Evolutionary conservation across 2,329 filamentous ascomycete genomes (phyloP).

Genomic region (Zymoseptoria brevis): DNA sequence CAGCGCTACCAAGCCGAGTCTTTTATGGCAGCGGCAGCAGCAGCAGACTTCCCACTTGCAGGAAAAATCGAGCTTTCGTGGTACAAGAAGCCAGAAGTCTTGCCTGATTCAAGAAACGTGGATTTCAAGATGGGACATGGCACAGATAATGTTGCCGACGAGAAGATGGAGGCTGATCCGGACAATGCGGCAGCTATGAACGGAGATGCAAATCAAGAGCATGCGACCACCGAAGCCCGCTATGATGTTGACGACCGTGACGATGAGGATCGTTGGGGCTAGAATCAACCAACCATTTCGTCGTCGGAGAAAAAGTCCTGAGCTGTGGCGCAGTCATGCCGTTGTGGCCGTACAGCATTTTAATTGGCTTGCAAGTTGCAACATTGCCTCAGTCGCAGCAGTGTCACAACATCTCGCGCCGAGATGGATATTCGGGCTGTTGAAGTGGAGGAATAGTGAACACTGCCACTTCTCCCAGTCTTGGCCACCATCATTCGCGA

Average conservation of each 20-base stretch:
- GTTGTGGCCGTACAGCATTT: background rate
- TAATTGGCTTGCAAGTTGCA: background rate
- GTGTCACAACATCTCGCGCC: background rate
- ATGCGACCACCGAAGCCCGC: background rate
- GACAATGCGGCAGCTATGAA: background rate
- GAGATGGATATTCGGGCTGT: background rate
- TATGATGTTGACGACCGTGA: background rate
- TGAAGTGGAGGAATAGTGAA: background rate
- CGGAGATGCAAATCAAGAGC: background rate
- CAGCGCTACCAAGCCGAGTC: slow-evolving; percentile 57
- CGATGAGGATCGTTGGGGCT: background rate
- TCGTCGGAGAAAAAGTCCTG: background rate
- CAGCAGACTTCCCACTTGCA: slow-evolving; percentile 49
- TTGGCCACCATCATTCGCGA: background rate
- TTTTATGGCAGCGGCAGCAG: slow-evolving; percentile 24
- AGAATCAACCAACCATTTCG: background rate
- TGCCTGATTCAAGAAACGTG: background rate
- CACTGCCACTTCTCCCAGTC: background rate
- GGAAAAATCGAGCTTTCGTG: slow-evolving; percentile 60
- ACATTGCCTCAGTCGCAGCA: background rate
- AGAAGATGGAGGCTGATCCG: background rate
- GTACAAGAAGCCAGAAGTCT: slow-evolving; percentile 28
- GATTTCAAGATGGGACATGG: background rate
- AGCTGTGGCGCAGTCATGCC: background rate
- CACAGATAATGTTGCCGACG: slow-evolving; percentile 2